phyloP scores from a whole-genome alignment of 2,329 filamentous ascomycete species.

The Phoma sp. region DNA sequence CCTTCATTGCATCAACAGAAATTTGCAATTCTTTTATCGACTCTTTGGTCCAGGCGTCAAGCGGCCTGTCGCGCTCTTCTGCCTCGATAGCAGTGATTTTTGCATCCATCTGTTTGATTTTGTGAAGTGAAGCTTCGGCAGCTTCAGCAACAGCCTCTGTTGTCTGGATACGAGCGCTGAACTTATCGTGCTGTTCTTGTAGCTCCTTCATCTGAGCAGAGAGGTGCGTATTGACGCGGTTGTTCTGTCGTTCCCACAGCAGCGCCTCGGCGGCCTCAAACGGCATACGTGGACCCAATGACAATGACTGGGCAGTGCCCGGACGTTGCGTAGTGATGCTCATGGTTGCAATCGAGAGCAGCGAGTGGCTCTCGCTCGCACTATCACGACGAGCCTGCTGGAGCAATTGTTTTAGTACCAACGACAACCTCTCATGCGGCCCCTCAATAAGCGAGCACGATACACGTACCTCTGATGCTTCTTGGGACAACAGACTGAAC shows the following conservation, averaged over 20 bases:
- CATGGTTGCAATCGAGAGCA: conserved; percentile 7
- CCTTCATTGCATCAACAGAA: conserved; percentile 24
- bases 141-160: conserved; percentile 27
- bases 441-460: too few species aligned
- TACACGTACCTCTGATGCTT: too few species aligned
- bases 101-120: conserved; percentile 23
- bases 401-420: neutral
- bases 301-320: conserved; percentile 13
- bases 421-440: too few species aligned
- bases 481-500: too few species aligned
- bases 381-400: neutral
- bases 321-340: conserved; percentile 16
- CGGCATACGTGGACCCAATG: conserved; percentile 20
- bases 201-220: conserved; percentile 44
- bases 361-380: neutral
- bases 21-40: conserved; percentile 20
- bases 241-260: conserved; percentile 51
- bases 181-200: conserved; percentile 32
- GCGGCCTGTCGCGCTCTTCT: conserved; percentile 27
- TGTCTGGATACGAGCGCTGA: conserved; percentile 27
- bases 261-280: conserved; percentile 35
- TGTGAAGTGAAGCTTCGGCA: conserved; percentile 21
- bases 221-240: conserved; percentile 46
- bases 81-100: conserved; percentile 33
- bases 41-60: conserved; percentile 26